phyloP scores from a whole-genome alignment of 2,329 filamentous ascomycete species.

The Microdochium paspali region DNA sequence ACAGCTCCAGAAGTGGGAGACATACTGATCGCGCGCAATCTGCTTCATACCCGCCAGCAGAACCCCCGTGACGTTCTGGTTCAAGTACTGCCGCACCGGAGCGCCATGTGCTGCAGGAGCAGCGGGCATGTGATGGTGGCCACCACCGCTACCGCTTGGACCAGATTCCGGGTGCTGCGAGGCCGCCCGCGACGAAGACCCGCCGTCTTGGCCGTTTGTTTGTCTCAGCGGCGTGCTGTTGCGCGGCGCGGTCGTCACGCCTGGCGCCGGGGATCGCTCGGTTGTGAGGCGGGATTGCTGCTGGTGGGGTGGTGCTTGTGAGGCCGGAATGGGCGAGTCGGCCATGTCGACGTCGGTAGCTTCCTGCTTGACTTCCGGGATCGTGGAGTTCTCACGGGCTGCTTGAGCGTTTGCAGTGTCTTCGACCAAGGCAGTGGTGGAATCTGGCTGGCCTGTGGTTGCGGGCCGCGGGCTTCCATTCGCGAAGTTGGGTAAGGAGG shows the following conservation, averaged over 20 bases:
- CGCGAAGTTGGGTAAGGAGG: slow-evolving; percentile 8
- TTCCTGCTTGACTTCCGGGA: slow-evolving; percentile 2
- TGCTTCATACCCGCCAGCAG: slow-evolving; percentile 68
- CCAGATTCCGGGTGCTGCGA: slow-evolving; percentile 46
- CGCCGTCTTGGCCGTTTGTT: slow-evolving; percentile 17
- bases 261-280: slow-evolving; percentile 11
- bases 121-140: slow-evolving; percentile 40
- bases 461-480: slow-evolving; percentile 8
- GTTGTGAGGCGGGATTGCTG: slow-evolving; percentile 3
- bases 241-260: slow-evolving; percentile 29
- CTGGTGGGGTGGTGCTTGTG: slow-evolving; percentile 1
- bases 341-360: slow-evolving; percentile 4
- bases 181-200: slow-evolving; percentile 40
- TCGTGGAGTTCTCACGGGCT: slow-evolving; percentile 1
- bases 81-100: slow-evolving; percentile 61
- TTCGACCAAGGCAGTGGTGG: neutral
- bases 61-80: slow-evolving; percentile 58
- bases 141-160: neutral
- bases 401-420: neutral
- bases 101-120: slow-evolving; percentile 58
- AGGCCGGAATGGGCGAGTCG: slow-evolving; percentile 1
- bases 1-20: slow-evolving; percentile 8
- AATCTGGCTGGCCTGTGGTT: neutral
- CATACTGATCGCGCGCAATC: slow-evolving; percentile 62
- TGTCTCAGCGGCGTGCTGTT: slow-evolving; percentile 38